Base-by-base conservation (phyloP, 805 yeast genomes). In the Candida vaughaniae region DNA sequence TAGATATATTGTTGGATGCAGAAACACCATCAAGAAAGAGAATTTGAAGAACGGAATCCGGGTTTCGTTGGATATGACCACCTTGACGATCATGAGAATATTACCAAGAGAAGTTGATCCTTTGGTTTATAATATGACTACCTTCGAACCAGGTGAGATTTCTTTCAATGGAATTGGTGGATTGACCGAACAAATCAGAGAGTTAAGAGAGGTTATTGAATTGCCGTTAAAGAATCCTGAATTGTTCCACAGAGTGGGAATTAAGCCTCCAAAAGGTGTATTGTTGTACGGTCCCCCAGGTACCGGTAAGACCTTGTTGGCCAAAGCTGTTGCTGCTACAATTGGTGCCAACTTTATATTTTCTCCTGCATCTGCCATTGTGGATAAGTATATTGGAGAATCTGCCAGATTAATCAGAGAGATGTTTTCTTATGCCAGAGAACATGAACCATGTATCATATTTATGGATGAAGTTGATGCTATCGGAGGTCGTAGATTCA, bases 401-500 rank as follows among this genome's bases (percentile, higher is more conserved):
- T 85, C 95, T 15, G 98, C 99, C 1, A 79, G 99, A 56, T 76
- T 91, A 58, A 88, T 91, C 48, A 80, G 99, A 69, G 99, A 91
- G 61, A 93, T 91, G 98, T 91, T 91, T 66, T 84, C 95, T 35
- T 93, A 91, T 66, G 99, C 98, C 28, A 89, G 81, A 59, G 99
- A 91, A 56, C 98, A 91, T 62, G 98, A 86, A 60, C 98, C 98
- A 12, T 91, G 98, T 67, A 90, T 93, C 58, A 93, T 91, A 39
- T 91, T 91, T 60, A 90, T 91, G 96, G 99, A 91, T 69, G 99
- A 91, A 73, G 82, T 91, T 46, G 99, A 93, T 71, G 99, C 99
- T 41, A 91, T 91, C 63, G 99, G 99, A 58, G 99, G 99, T 33
- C 81, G 99, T 55, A 79, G 99, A 64, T 91, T 91, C 64, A 80